Percentiles rank a stretch among this genome's conserved stretches.
phyloP scores from a whole-genome alignment of 495 filamentous ascomycete genomes.

The Amniculicola lignicola region DNA sequence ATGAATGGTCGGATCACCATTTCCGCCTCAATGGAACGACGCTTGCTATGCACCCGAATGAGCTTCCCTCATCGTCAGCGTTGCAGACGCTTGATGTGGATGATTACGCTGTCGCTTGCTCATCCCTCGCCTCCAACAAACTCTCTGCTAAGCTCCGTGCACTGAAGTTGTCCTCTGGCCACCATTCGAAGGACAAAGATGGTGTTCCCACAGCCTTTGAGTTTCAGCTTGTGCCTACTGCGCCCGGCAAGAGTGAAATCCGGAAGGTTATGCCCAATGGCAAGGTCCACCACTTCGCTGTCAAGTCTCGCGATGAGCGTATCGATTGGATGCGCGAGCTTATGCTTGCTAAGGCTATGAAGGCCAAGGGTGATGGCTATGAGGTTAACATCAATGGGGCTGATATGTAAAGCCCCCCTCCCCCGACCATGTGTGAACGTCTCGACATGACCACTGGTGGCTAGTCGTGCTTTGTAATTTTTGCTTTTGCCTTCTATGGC shows the following conservation, averaged over 20 bases:
- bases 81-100: conserved; percentile 90
- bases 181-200: conserved; percentile 50
- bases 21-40: conserved; percentile 82
- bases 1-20: conserved; percentile 90
- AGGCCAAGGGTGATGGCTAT: conserved; percentile 76
- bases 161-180: conserved; percentile 58
- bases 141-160: conserved; percentile 85
- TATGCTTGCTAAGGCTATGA: conserved; percentile 90
- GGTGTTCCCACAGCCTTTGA: conserved; percentile 65
- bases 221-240: conserved; percentile 85
- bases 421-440: neutral
- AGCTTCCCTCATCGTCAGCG: conserved; percentile 51
- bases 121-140: conserved; percentile 68
- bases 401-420: conserved; percentile 53
- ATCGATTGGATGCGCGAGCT: conserved; percentile 99
- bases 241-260: conserved; percentile 51
- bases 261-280: conserved; percentile 49
- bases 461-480: conserved; percentile 5
- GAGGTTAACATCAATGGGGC: conserved; percentile 79
- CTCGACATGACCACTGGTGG: conserved; percentile 17
- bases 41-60: conserved; percentile 76
- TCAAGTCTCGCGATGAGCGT: conserved; percentile 77
- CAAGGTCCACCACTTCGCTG: conserved; percentile 94
- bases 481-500: neutral
- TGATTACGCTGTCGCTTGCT: conserved; percentile 91